A percentile compares a stretch with the other conserved stretches of the same genome.
phyloP scores from a whole-genome alignment of 2,329 filamentous ascomycete species.

The Westerdykella sp. region DNA sequence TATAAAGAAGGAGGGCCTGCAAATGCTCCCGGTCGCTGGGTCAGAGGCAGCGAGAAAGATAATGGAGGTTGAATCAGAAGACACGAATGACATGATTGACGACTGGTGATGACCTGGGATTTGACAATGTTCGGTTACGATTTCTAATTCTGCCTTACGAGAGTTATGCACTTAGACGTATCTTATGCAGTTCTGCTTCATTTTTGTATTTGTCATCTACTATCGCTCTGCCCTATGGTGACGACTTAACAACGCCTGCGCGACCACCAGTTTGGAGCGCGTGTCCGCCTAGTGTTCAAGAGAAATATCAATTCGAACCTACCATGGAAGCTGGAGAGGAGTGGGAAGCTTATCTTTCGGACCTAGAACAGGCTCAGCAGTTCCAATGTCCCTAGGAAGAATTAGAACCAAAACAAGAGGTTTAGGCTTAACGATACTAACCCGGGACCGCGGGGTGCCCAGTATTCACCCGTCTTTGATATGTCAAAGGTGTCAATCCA shows the following conservation, averaged over 20 bases:
- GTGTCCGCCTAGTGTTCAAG: too few species aligned
- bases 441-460: conserved; percentile 64
- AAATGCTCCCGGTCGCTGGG: conserved; percentile 44
- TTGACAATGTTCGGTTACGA: too few species aligned
- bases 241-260: too few species aligned
- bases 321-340: conserved; percentile 63
- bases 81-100: conserved; percentile 43
- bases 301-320: conserved; percentile 5
- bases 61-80: conserved; percentile 40
- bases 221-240: too few species aligned
- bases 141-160: too few species aligned
- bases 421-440: conserved; percentile 34
- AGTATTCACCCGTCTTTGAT: conserved; percentile 62
- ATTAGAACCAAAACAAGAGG: conserved; percentile 5
- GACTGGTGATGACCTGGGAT: conserved; percentile 32
- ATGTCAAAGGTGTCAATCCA: conserved; percentile 60
- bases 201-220: too few species aligned
- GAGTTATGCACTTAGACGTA: too few species aligned
- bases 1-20: conserved; percentile 41
- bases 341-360: conserved; percentile 51
- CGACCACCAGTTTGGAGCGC: too few species aligned
- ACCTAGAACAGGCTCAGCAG: conserved; percentile 58
- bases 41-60: conserved; percentile 44
- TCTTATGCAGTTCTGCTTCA: too few species aligned
- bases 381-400: conserved; percentile 58